Evolutionary conservation across 768 basidiomycete genomes (phyloP).

Genomic region (Phanerochaete sordida): DNA sequence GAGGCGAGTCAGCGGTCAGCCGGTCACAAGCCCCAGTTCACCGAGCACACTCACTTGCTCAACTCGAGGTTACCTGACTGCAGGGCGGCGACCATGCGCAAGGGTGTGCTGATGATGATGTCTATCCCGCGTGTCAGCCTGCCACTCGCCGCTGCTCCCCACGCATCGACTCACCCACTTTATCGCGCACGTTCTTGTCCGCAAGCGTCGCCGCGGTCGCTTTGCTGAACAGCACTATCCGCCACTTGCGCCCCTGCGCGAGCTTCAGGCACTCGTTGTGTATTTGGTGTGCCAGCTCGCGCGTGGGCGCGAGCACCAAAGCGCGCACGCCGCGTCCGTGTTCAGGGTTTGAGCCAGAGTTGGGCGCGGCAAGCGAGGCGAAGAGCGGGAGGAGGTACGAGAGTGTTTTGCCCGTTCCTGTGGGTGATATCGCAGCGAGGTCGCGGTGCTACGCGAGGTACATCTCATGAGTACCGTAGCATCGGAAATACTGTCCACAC

Average conservation of each 20-base stretch:
- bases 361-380: constrained; percentile 51
- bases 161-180: constrained; percentile 56
- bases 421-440: constrained; percentile 92
- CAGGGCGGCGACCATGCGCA: constrained; percentile 80
- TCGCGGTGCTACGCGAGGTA: constrained; percentile 59
- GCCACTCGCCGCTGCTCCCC: neutral
- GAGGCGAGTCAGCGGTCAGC: constrained; percentile 7
- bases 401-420: constrained; percentile 96
- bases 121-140: constrained; percentile 42
- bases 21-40: neutral
- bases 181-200: constrained; percentile 68
- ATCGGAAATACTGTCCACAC: constrained; percentile 14
- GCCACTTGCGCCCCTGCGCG: constrained; percentile 80
- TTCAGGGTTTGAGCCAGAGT: constrained; percentile 41
- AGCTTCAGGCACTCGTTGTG: constrained; percentile 85
- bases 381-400: constrained; percentile 88
- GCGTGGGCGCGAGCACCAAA: constrained; percentile 84
- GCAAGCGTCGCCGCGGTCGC: constrained; percentile 81
- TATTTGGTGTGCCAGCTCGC: constrained; percentile 95
- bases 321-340: constrained; percentile 65
- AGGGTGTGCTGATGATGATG: constrained; percentile 88
- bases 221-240: constrained; percentile 79
- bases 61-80: constrained; percentile 64
- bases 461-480: neutral
- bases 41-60: constrained; percentile 54